Base-by-base conservation (phyloP, 2,329 filamentous ascomycete genomes). In the Pestalotiopsis sp. region DNA sequence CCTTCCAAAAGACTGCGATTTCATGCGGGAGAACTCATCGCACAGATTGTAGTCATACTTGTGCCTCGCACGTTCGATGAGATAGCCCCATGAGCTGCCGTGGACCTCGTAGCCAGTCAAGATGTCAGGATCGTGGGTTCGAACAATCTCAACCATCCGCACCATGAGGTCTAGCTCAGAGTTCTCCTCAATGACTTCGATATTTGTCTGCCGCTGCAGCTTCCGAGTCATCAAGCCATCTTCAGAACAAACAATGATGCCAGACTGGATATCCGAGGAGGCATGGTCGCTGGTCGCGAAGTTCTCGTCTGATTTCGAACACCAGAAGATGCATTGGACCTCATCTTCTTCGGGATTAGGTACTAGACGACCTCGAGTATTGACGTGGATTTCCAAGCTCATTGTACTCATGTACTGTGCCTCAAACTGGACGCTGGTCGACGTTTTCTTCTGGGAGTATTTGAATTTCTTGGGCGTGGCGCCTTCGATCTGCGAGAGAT, bases 321-420 rank as follows among this genome's bases (percentile, higher is more conserved):
- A 92, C 95, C 95, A 99, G 76, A 98, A 97, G 5, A 98, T 87
- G 75, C 92, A 94, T 71, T 92, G 88, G 2, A 99, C 88, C 74
- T 95, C 93, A 77, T 99, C 96, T 73, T 97, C 88, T 73, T 95
- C 93, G 0, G 96, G 96, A 75, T 99, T 94, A 1, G 96, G 94
- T 2, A 94, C 88, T 9, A 98, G 85, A 63, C 89, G 90, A 6
- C 90, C 93, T 68, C 95, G 88, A 3, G 92, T 96, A 74, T 97
- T 97, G 70, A 97, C 91, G 77, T 99, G 95, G 4, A 98, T 82
- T 77, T 99, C 96, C 6, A 99, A 81, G 73, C 94, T 97, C 93
- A 99, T 95, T 20, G 92, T 94, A 73, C 93, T 97, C 96, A 99
- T 98, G 78, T 97, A 97, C 73, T 96, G 93, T 2, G 90, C 90